Conservation (phyloP, 495 filamentous ascomycete species). For the Podospora didyma region DNA sequence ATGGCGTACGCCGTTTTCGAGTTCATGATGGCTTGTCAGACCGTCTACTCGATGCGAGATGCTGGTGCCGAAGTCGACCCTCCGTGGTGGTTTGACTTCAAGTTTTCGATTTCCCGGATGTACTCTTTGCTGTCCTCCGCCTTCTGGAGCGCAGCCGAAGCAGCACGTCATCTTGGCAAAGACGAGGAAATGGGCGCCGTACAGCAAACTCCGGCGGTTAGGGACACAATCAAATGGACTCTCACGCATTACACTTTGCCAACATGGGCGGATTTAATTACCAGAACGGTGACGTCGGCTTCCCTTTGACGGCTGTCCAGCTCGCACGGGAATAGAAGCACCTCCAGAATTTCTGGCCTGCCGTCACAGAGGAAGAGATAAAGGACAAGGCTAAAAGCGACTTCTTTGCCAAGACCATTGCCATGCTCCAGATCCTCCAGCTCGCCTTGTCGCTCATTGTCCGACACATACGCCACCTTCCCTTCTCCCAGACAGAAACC, state of each 20-base stretch:
- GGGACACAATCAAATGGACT: slow-evolving; percentile 21
- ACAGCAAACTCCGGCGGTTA: neutral
- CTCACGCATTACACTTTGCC: slow-evolving; percentile 30
- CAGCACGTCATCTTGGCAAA: neutral
- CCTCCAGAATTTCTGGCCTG: neutral
- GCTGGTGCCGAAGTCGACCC: neutral
- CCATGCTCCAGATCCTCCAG: slow-evolving; percentile 28
- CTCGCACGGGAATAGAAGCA: neutral
- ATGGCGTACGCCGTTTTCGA: slow-evolving; percentile 12
- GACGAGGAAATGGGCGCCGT: neutral
- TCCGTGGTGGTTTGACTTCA: neutral
- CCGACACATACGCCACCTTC: slow-evolving; percentile 16
- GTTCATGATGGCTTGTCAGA: slow-evolving; percentile 2
- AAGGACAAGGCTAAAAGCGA: slow-evolving; percentile 39
- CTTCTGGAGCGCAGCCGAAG: neutral
- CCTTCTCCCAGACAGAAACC: slow-evolving; percentile 32
- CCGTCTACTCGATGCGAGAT: neutral
- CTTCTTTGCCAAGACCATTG: slow-evolving; percentile 21
- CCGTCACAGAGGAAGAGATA: slow-evolving; percentile 23
- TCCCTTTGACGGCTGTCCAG: neutral
- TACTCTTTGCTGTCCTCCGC: no score
- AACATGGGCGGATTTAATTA: slow-evolving; percentile 38
- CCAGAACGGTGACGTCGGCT: neutral
- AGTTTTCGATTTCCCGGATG: no score
- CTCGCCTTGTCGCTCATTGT: slow-evolving; percentile 24